phyloP scores from a whole-genome alignment of 495 filamentous ascomycete genomes.

The Tricharina praecox region DNA sequence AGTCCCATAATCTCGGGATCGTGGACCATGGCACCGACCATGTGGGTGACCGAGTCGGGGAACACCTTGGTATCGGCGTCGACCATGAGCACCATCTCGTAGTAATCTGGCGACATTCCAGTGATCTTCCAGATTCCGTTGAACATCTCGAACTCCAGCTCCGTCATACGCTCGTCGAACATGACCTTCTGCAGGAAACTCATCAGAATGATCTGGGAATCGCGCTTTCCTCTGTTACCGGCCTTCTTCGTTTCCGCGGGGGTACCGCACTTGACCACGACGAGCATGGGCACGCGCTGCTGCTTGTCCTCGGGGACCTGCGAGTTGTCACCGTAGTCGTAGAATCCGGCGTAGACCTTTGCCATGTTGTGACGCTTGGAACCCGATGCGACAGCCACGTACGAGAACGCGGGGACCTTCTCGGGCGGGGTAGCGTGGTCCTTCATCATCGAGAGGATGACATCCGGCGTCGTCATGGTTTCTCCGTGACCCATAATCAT shows the following conservation, averaged over 20 bases:
- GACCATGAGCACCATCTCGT: constrained; percentile 94
- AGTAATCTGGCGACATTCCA: constrained; percentile 92
- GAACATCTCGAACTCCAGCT: constrained; percentile 99
- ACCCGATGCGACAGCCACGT: constrained; percentile 89
- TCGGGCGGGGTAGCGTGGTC: constrained; percentile 63
- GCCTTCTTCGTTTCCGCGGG: constrained; percentile 79
- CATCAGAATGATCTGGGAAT: constrained; percentile 98
- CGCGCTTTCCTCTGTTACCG: constrained; percentile 93
- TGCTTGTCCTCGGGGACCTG: constrained; percentile 71
- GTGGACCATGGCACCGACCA: constrained; percentile 98
- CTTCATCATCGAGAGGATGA: constrained; percentile 82
- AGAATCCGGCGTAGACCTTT: constrained; percentile 94
- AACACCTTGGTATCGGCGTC: constrained; percentile 99
- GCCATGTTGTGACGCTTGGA: constrained; percentile 99
- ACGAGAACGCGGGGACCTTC: constrained; percentile 77
- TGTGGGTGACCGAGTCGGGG: constrained; percentile 93
- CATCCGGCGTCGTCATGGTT: constrained; percentile 70
- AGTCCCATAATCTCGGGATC: constrained; percentile 99
- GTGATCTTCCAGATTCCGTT: constrained; percentile 98
- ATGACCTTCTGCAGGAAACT: constrained; percentile 99
- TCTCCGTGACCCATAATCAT: constrained; percentile 96
- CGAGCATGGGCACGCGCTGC: constrained; percentile 97
- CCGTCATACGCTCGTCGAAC: constrained; percentile 99
- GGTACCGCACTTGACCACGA: constrained; percentile 90
- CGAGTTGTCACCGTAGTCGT: constrained; percentile 77